Evolutionary conservation across 495 filamentous ascomycete genomes (phyloP).

Genomic region (Entonaema liquescens): DNA sequence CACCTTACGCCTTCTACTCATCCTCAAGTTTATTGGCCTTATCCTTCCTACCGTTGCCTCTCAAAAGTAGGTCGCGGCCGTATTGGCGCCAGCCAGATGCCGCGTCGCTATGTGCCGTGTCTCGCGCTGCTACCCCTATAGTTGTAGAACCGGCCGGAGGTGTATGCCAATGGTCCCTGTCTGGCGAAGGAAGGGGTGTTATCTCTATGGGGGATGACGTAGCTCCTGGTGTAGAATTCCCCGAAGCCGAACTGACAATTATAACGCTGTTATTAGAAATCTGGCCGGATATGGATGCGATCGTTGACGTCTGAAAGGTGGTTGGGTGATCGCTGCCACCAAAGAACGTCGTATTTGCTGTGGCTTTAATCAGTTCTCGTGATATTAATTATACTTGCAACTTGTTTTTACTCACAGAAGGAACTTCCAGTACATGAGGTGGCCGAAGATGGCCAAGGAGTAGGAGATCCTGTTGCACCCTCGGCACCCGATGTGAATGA

Average conservation of each 20-base stretch:
- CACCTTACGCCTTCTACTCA: slow-evolving; percentile 2
- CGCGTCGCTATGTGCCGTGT: neutral
- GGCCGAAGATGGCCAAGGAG: slow-evolving; percentile 3
- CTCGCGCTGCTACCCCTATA: neutral
- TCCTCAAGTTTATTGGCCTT: neutral
- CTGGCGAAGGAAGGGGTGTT: slow-evolving; percentile 16
- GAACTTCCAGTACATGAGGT: slow-evolving; percentile 21
- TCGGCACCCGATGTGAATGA: slow-evolving; percentile 15
- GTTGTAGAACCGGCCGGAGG: slow-evolving; percentile 10
- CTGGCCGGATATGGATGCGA: slow-evolving; percentile 20
- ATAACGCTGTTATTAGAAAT: slow-evolving; percentile 24
- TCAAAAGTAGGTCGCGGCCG: neutral
- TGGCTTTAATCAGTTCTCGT: slow-evolving; percentile 4
- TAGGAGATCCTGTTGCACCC: slow-evolving; percentile 3
- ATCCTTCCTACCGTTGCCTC: neutral
- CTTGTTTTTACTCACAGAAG: neutral
- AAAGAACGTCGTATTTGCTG: slow-evolving; percentile 21
- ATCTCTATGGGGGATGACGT: slow-evolving; percentile 6
- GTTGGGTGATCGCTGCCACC: slow-evolving; percentile 21
- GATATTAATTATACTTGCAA: neutral
- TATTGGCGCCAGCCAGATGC: slow-evolving; percentile 22
- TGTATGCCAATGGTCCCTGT: slow-evolving; percentile 32
- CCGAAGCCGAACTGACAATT: neutral
- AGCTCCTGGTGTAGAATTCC: neutral
- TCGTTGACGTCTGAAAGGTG: slow-evolving; percentile 44